Evolutionary conservation across 2,329 filamentous ascomycete species (phyloP), one percentile per base, ranked within the genome.

Genomic region (Penicillium sp.): DNA sequence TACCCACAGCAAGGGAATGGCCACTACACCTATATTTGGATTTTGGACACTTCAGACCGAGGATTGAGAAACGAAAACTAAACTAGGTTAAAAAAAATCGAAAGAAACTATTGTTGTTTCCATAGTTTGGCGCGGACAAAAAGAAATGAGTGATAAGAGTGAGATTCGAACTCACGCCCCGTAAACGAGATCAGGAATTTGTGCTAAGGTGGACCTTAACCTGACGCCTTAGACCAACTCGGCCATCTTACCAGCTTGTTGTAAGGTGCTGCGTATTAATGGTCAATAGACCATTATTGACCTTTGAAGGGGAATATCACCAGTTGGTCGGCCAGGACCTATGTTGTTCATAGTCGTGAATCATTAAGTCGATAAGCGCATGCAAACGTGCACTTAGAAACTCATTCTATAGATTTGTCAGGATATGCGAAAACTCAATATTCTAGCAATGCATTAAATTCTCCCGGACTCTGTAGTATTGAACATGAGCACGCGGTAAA

Each of bases 171-270:
- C 63, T 56, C 63, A 65, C 63, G 63, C 20, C 20, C 20, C 20
- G 20, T 20, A 20, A 20, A 20, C 20, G 20, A 20, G 20, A 20
- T 20, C 20, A 65, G 63, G 63, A 65, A 57, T 62, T 60, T 57
- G 37, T 54, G 66, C 63, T 56, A 69, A 69, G 67, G 67, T 68
- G 45, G 57, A 68, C 69, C 69, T 71, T 71, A 71, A 71, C 69
- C 69, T 71, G 68, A 68, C 68, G 68, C 68, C 68, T 70, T 71
- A 61, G 68, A 71, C 68, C 68, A 71, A 71, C 68, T 71, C 68
- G 68, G 68, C 68, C 68, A 71, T 71, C 68, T 71, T 71, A 63
- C 68, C 68, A 52, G 43, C 22, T 54, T 45, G 2, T 22, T 31
- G 20, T 22, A 31, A 5, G 11, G 4, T 1, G 2, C 0, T 0